Evolutionary conservation across 179 eudicot genomes (phyloP), one percentile per base, ranked within the genome.

Genomic region (Beta macrorhiza): DNA sequence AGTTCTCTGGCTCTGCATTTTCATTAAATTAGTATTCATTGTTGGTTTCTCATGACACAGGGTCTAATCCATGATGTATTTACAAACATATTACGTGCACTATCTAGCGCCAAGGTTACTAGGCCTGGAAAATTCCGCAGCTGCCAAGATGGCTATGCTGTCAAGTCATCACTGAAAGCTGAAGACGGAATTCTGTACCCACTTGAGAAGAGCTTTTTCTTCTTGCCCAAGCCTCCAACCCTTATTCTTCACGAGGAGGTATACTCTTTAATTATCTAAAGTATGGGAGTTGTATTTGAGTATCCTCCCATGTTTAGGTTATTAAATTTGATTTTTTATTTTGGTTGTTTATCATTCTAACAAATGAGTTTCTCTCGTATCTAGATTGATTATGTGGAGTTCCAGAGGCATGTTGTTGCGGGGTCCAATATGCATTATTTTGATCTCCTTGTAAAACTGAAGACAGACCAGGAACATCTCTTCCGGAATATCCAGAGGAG

Each of bases 61-160:
- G 99, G 99, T 45, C 98, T 96, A 71, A 90, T 92, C 67, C 99
- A 92, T 86, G 99, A 96, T 84, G 92, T 96, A n/a, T 96, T 94
- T 83, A 91, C 93, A 67, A 84, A 89, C 80, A 88, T 92, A 80
- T 83, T 96, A 81, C 98, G 98, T 53, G 98, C 98, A 49, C 85
- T 96, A 84, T 92, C 99, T 87, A 90, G 93, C 69, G 91, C 97
- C 78, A 96, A 96, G 89, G 89, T 96, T 70, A 96, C 99, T 7
- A 91, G 96, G 86, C 98, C 99, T 55, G 99, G 99, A 49, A 91
- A 90, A 83, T 96, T 96, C 89, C 97, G 98, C 64, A 96, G 99
- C 82, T 87, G 89, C 88, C 98, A 91, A 85, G 91, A 93, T 74
- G 99, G 98, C 65, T 91, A 92, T 87, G 97, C 98, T 80, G 99